Evolutionary conservation across 371 early-diverging fungal species (phyloP), one percentile per base, ranked within the genome.

Genomic region (Mucor irregularis): DNA sequence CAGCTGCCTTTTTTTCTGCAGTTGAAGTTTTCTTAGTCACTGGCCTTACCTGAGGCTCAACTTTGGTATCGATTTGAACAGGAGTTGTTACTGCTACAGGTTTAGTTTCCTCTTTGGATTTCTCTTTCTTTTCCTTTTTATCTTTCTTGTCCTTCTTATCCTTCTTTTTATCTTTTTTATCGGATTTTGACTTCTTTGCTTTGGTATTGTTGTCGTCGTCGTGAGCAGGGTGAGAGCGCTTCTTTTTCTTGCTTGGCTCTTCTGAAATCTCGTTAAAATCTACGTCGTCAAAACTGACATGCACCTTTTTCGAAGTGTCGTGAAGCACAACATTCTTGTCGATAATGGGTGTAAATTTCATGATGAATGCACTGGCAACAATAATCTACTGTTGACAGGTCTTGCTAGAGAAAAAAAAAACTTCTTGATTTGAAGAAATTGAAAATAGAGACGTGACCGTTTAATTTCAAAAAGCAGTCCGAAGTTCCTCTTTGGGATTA

Each of bases 231-330:
- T 40, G 45, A 17, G 53, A 29, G 25, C 58, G 25, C 42, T 63
- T 63, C 44, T 58, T 62, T n/a, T n/a, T n/a, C n/a, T n/a, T n/a
- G n/a, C n/a, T n/a, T n/a, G n/a, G n/a, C 42, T 42, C 24, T 42
- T 42, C 39, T 17, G n/a, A 19, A 7, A 17, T n/a, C 35, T 42
- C 21, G 11, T 6, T n/a, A 28, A 49, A 43, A 8, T 28, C 34
- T 5, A 44, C 49, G 8, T 66, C 62, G 35, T 68, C 73, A 47
- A 78, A 78, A 7, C 61, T 72, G 25, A 78, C 61, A 45, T 78
- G 78, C 5, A 61, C 13, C 43, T 78, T 78, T 19, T 57, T 64
- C 1, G 64, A 34, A 2, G 58, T 44, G 43, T 74, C 73, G 28
- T 68, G 58, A 3, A 66, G 46, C 22, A 46, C 38, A 4, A 38